phyloP scores from a whole-genome alignment of 305 asterid genomes.

The Solanum hybrid region DNA sequence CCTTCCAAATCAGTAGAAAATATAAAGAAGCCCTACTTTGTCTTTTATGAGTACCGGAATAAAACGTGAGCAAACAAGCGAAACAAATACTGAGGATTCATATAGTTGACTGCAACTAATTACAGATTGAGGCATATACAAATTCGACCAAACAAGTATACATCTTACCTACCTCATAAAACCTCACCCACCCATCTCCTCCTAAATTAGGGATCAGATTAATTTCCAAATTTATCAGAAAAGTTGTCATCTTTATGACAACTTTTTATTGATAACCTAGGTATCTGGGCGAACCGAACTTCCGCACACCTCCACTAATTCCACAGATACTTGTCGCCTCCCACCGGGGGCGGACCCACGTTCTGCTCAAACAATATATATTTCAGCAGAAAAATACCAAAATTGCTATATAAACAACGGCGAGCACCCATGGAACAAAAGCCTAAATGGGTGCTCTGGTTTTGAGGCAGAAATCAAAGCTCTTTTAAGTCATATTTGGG shows the following conservation, averaged over 20 bases:
- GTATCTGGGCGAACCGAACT: neutral
- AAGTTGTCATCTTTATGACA: neutral
- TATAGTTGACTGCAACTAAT: neutral
- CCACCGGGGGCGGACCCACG: neutral
- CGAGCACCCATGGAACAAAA: neutral
- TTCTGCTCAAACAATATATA: neutral
- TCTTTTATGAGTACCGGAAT: neutral
- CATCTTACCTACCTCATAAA: neutral
- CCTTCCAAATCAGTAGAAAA: neutral
- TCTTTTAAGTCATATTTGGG: neutral
- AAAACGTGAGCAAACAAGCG: neutral
- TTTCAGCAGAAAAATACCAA: neutral
- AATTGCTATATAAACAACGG: neutral
- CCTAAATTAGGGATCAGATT: neutral
- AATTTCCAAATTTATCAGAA: neutral
- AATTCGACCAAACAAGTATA: neutral
- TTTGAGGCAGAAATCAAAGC: neutral
- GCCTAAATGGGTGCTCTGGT: neutral
- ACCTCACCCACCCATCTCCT: neutral
- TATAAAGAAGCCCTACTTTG: neutral
- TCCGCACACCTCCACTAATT: neutral
- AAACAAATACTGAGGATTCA: neutral
- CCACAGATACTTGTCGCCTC: neutral
- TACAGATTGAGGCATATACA: neutral
- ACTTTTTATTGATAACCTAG: neutral